Conservation (phyloP, 2,329 filamentous ascomycete genomes). For the Neopestalotiopsis rosae region DNA sequence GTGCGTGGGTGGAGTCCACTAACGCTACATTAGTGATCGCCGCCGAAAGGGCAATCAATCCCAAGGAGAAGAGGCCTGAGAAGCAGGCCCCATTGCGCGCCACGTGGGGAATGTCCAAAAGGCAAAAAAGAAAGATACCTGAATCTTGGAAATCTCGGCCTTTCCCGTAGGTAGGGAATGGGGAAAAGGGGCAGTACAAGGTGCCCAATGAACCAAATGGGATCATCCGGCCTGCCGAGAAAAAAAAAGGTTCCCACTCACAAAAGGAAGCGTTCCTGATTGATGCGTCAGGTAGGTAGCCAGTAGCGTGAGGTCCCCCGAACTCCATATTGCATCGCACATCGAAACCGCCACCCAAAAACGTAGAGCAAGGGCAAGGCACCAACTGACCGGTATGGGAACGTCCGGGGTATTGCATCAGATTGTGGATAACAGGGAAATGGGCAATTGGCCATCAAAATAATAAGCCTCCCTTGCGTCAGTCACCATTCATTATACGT, state of each 20-base stretch:
- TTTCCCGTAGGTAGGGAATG: background rate
- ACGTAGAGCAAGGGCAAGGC: background rate
- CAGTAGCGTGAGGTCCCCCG: too few species aligned
- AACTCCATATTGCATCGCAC: background rate
- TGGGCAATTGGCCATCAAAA: background rate
- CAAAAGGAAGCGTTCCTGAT: background rate
- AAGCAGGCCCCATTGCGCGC: background rate
- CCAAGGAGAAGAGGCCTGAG: background rate
- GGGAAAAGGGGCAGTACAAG: background rate
- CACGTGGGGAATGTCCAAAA: slow-evolving; percentile 2
- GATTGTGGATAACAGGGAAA: background rate
- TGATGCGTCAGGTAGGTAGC: background rate
- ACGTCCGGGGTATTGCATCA: background rate
- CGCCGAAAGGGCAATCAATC: slow-evolving; percentile 1
- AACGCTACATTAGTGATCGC: background rate
- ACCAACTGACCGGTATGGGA: background rate
- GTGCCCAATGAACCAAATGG: background rate
- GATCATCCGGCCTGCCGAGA: background rate
- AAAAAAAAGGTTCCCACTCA: background rate
- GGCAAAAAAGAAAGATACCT: background rate
- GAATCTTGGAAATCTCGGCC: slow-evolving; percentile 9
- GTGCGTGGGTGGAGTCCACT: background rate
- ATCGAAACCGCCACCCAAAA: background rate
- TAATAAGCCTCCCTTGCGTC: background rate
- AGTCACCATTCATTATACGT: background rate